Evolutionary conservation across 23 red algal genomes (phyloP), one percentile per base, ranked within the genome.

Genomic region (Chondrus crispus): DNA sequence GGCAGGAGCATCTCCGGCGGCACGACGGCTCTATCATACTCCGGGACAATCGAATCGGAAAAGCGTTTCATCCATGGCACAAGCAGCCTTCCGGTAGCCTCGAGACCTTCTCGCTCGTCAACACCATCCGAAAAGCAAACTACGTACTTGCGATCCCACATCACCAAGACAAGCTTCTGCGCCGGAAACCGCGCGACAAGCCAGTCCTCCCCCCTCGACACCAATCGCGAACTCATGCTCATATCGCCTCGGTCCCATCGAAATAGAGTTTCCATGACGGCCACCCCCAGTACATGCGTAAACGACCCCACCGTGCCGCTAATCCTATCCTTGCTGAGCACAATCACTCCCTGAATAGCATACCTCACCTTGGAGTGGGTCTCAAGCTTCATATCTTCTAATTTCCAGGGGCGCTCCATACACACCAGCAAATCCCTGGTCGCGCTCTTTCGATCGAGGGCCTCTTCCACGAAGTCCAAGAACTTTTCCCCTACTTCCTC

Each of bases 351-450:
- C 9, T 72, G n/a, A 16, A 87, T 87, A 22, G 18, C 60, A 12
- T 66, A 22, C 18, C 44, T 48, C n/a, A 74, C 19, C 2, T 60
- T 63, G 5, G 47, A 37, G 64, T 62, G 52, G 46, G 80, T 43
- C 26, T 71, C 48, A 1, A 62, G 63, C 3, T 72, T 35, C 13
- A 87, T 87, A 40, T 87, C 84, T 22, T 72, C 62, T 66, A 87
- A 2, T 18, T 8, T 73, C 76, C 76, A 92, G 24, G 75, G 55
- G 20, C 62, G 54, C 79, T 92, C 89, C 89, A 92, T 92, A 51
- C 77, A 68, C 18, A 92, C 69, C 43, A 92, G 69, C 46, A 92
- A 29, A 32, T 92, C 77, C 32, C 62, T 55, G 19, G 89, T 63
- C 8, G 75, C 62, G 11, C 58, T 52, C 30, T 68, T 69, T 29